These are phyloP conservation scores for Mycena kentingensis DNA, from an alignment of 768 basidiomycete genomes.

Conservation along the genomic window DNA sequence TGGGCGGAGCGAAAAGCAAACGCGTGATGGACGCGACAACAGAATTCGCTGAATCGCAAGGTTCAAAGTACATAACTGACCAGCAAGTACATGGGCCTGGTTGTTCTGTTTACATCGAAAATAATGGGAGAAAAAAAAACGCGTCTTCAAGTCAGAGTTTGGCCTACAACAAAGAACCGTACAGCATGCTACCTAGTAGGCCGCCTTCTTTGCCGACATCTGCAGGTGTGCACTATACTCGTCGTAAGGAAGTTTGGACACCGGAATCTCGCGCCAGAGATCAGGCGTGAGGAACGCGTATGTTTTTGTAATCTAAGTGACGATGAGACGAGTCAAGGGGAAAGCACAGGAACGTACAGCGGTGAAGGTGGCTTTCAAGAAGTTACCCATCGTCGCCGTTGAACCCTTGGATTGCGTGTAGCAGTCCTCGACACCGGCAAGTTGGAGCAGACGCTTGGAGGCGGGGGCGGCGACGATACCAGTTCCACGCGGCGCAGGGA, in stretches of 20 bases:
- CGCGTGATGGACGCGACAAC: not conserved
- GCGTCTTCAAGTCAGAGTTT: not conserved
- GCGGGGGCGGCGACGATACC: constrained; percentile 99
- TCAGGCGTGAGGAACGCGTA: constrained; percentile 98
- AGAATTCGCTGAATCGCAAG: too few species aligned
- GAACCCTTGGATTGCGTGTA: constrained; percentile 99
- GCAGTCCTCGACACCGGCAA: constrained; percentile 96
- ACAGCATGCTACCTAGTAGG: constrained; percentile 45
- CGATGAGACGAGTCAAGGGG: constrained; percentile 4
- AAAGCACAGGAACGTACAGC: constrained; percentile 56
- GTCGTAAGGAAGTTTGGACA: constrained; percentile 90
- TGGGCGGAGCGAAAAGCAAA: not conserved
- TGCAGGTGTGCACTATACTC: constrained; percentile 93
- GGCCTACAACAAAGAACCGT: not conserved
- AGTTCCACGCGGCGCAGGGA: constrained; percentile 97
- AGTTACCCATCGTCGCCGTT: constrained; percentile 98
- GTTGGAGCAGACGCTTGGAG: constrained; percentile 92
- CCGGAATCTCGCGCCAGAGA: constrained; percentile 93
- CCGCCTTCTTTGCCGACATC: constrained; percentile 78
- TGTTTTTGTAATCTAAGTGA: constrained; percentile 87
- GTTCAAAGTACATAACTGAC: too few species aligned
- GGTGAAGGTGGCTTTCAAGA: constrained; percentile 96
- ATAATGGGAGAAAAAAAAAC: not conserved
- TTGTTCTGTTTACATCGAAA: too few species aligned
- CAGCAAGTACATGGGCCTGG: too few species aligned